Evolutionary conservation across 805 yeast genomes (phyloP).

Genomic region (Brettanomyces bruxellensis): DNA sequence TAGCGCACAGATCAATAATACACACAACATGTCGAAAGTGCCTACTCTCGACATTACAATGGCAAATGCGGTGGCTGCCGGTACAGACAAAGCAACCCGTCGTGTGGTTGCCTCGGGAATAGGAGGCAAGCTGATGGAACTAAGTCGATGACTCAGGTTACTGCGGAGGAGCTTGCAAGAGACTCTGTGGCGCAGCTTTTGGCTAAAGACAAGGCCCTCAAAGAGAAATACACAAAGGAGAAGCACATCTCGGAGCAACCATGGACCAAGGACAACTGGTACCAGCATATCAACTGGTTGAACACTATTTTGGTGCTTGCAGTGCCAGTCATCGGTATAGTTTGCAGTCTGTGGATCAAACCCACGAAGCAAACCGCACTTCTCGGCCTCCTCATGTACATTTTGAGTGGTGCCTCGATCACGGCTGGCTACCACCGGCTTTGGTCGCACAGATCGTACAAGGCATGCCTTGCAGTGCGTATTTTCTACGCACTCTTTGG

Average conservation of each 20-base stretch:
- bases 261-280: slow-evolving; percentile 68
- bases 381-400: slow-evolving; percentile 43
- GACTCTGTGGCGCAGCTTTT: slow-evolving; percentile 41
- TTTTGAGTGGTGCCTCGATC: slow-evolving; percentile 61
- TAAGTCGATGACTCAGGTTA: slow-evolving; percentile 56
- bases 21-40: slow-evolving; percentile 8
- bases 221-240: slow-evolving; percentile 29
- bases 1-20: too few species aligned
- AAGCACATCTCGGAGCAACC: slow-evolving; percentile 71
- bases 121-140: slow-evolving; percentile 75
- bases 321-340: slow-evolving; percentile 49
- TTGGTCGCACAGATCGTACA: slow-evolving; percentile 69
- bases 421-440: slow-evolving; percentile 82
- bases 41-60: slow-evolving; percentile 47
- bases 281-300: slow-evolving; percentile 70
- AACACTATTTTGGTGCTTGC: slow-evolving; percentile 56
- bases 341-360: slow-evolving; percentile 35
- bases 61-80: slow-evolving; percentile 76
- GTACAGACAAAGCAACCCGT: slow-evolving; percentile 59
- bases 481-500: slow-evolving; percentile 69
- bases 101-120: slow-evolving; percentile 72
- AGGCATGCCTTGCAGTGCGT: slow-evolving; percentile 51
- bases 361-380: slow-evolving; percentile 38
- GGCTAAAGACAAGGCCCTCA: slow-evolving; percentile 34
- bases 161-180: slow-evolving; percentile 52